Evolutionary conservation across 2,329 filamentous ascomycete genomes (phyloP).

Genomic region (Aspergillus pseudotamarii): DNA sequence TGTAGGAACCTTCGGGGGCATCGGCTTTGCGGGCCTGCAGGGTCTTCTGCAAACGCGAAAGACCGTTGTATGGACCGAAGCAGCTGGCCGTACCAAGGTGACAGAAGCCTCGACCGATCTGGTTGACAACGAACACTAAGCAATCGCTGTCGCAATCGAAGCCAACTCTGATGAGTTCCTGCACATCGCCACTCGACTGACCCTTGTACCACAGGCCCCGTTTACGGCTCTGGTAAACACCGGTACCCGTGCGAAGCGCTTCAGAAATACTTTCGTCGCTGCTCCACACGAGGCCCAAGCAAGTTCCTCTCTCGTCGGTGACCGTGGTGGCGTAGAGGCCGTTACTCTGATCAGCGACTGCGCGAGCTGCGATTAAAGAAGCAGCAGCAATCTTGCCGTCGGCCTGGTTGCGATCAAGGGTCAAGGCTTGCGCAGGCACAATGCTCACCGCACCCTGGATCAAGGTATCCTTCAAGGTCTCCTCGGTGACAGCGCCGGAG

Average conservation of each 20-base stretch:
- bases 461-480: slow-evolving; percentile 51
- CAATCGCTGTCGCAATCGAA: slow-evolving; percentile 95
- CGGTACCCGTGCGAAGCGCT: slow-evolving; percentile 76
- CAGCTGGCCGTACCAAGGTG: slow-evolving; percentile 91
- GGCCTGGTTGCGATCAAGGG: slow-evolving; percentile 64
- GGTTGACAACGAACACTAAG: slow-evolving; percentile 83
- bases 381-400: slow-evolving; percentile 66
- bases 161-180: slow-evolving; percentile 81
- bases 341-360: slow-evolving; percentile 80
- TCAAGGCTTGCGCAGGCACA: slow-evolving; percentile 70
- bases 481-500: slow-evolving; percentile 47
- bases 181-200: slow-evolving; percentile 88
- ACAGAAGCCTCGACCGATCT: slow-evolving; percentile 88
- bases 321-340: slow-evolving; percentile 88
- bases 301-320: slow-evolving; percentile 80
- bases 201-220: slow-evolving; percentile 96
- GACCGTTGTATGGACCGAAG: slow-evolving; percentile 81
- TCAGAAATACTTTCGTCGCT: slow-evolving; percentile 87
- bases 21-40: slow-evolving; percentile 78
- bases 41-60: slow-evolving; percentile 85
- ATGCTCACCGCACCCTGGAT: slow-evolving; percentile 66
- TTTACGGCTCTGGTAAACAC: slow-evolving; percentile 96
- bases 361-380: slow-evolving; percentile 72
- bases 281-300: slow-evolving; percentile 90
- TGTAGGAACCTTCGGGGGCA: slow-evolving; percentile 89